phyloP scores from a whole-genome alignment of 345 rosid species.

The Eucalyptus curtisii region DNA sequence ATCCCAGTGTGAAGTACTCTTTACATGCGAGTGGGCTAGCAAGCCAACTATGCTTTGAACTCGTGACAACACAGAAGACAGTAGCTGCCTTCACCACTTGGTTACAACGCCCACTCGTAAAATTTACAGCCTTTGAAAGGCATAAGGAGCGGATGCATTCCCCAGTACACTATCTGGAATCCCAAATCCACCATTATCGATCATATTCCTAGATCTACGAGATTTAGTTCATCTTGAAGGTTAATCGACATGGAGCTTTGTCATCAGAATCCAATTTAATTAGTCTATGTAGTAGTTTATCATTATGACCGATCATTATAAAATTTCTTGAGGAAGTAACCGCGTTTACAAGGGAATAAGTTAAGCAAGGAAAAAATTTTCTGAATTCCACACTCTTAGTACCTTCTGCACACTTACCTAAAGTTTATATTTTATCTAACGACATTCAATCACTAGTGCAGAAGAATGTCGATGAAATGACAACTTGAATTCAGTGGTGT shows the following conservation, averaged over 20 bases:
- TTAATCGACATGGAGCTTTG: background rate
- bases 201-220: background rate
- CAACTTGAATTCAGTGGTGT: background rate
- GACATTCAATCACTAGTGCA: background rate
- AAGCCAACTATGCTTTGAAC: background rate
- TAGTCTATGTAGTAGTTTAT: background rate
- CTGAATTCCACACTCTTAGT: background rate
- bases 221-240: background rate
- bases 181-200: background rate
- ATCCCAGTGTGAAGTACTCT: background rate
- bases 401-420: background rate
- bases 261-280: background rate
- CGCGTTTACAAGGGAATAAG: background rate
- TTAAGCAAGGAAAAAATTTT: background rate
- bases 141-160: background rate
- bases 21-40: background rate
- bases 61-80: background rate
- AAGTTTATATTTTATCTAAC: background rate
- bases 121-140: background rate
- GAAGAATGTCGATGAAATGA: background rate
- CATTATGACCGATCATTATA: background rate
- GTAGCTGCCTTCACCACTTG: background rate
- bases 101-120: background rate
- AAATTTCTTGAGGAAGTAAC: background rate
- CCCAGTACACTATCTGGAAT: background rate